Conservation (phyloP, 495 filamentous ascomycete species). For the Diplogelasinospora grovesii region DNA sequence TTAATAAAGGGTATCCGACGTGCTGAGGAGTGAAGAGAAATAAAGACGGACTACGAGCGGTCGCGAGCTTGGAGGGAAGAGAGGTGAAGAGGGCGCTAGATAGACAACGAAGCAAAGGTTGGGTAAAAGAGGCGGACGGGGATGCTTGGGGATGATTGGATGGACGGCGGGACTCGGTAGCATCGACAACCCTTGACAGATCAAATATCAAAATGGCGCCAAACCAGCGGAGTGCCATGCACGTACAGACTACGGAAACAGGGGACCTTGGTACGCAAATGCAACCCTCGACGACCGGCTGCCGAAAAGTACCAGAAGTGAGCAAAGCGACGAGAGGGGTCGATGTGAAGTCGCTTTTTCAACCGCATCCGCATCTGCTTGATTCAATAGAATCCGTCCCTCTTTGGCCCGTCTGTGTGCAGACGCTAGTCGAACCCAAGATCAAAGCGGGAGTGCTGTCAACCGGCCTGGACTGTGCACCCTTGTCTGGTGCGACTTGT, state of each 20-base stretch:
- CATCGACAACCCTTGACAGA: neutral
- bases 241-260: neutral
- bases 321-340: neutral
- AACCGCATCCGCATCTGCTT: too few species aligned
- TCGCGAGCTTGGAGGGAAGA: neutral
- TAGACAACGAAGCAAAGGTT: neutral
- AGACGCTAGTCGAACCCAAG: too few species aligned
- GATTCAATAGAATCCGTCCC: too few species aligned
- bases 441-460: too few species aligned
- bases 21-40: neutral
- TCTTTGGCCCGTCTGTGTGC: too few species aligned
- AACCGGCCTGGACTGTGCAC: too few species aligned
- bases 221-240: neutral
- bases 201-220: conserved; percentile 1
- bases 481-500: too few species aligned
- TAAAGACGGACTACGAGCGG: neutral
- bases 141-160: neutral
- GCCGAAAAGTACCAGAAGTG: neutral
- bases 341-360: too few species aligned
- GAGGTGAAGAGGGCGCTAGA: neutral
- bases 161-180: neutral
- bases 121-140: neutral
- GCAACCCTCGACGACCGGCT: conserved; percentile 1
- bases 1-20: neutral
- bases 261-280: neutral